Conservation (phyloP, 441 rosid species). For the Erodium texanum region DNA sequence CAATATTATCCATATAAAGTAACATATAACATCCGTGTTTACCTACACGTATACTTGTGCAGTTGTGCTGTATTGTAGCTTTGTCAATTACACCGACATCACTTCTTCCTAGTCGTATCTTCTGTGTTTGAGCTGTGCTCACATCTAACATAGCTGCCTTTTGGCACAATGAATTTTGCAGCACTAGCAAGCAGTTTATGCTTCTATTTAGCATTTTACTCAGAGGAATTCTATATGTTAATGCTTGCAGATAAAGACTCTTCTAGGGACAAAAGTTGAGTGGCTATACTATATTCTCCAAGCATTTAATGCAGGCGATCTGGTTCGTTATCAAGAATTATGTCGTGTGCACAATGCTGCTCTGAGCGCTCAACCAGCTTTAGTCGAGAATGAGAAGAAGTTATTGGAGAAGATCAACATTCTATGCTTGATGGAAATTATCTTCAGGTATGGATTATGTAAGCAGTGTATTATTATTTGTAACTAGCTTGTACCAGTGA, state of each 20-base stretch:
- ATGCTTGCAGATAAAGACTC: constrained; percentile 62
- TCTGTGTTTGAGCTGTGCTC: not conserved
- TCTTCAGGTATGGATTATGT: constrained; percentile 57
- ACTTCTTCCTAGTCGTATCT: not conserved
- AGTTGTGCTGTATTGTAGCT: not conserved
- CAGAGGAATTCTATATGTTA: not conserved
- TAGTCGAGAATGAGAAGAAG: constrained; percentile 79
- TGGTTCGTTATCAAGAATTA: constrained; percentile 72
- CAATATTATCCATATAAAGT: not conserved
- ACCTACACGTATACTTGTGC: not conserved
- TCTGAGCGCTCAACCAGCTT: constrained; percentile 82
- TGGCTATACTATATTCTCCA: constrained; percentile 94
- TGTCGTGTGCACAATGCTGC: constrained; percentile 74
- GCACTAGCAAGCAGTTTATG: not conserved
- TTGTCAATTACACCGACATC: not conserved
- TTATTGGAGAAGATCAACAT: constrained; percentile 88
- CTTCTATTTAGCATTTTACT: not conserved
- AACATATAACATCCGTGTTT: not conserved
- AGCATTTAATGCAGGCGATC: constrained; percentile 83
- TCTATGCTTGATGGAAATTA: constrained; percentile 93
- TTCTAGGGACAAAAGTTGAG: constrained; percentile 74
- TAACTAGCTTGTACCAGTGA: not conserved
- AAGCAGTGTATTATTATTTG: constrained; percentile 10
- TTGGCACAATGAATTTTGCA: not conserved
- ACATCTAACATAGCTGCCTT: not conserved